Conservation (phyloP, 176 grass and related monocot species). For the Elaeis guineensis region DNA sequence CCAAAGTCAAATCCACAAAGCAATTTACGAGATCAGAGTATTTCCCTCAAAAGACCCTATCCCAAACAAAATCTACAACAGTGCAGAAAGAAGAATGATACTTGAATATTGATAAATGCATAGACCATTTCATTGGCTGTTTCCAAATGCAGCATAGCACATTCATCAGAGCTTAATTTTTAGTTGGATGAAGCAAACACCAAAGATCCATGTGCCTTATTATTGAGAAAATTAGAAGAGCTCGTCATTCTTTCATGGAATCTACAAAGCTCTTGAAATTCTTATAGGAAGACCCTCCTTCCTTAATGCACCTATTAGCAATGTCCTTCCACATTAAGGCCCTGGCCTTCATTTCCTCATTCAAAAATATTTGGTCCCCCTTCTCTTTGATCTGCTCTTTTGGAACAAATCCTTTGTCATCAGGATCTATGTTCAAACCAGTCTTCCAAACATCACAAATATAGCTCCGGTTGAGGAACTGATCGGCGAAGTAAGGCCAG, state of each 20-base stretch:
- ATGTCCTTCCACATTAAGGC: constrained; percentile 23
- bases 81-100: no score
- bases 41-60: no score
- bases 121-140: no score
- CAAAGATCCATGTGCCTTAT: no score
- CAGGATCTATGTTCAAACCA: constrained; percentile 36
- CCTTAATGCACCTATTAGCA: constrained; percentile 23
- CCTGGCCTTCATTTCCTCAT: constrained; percentile 34
- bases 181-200: no score
- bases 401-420: constrained; percentile 30
- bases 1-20: no score
- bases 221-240: no score
- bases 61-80: no score
- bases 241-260: constrained; percentile 21
- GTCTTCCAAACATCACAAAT: constrained; percentile 63
- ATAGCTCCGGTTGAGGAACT: constrained; percentile 64
- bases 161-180: no score
- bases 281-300: constrained; percentile 39
- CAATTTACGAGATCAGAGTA: no score
- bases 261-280: constrained; percentile 45
- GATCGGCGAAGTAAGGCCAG: constrained; percentile 73
- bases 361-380: constrained; percentile 23
- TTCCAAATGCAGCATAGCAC: no score
- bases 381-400: constrained; percentile 32
- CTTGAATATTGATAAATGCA: no score